phyloP scores from a whole-genome alignment of 2,329 filamentous ascomycete species.

The Cladobotryum protrusum region DNA sequence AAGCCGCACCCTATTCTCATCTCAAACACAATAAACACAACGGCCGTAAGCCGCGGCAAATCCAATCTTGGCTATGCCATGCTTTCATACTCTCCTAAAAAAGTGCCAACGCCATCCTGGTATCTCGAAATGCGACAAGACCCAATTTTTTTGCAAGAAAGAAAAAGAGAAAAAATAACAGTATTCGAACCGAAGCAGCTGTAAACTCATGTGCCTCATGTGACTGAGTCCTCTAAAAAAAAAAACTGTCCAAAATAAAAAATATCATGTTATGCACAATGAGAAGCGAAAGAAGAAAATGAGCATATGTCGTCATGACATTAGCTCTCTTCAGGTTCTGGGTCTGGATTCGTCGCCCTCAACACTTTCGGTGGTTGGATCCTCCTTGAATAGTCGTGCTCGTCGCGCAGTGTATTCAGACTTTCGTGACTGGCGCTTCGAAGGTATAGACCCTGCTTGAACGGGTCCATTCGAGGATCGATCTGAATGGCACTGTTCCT shows the following conservation, averaged over 20 bases:
- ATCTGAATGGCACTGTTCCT: conserved; percentile 50
- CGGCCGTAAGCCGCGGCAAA: neutral
- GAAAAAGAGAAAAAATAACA: neutral
- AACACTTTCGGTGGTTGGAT: conserved; percentile 52
- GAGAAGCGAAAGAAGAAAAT: neutral
- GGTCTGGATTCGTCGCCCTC: conserved; percentile 58
- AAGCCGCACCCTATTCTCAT: neutral
- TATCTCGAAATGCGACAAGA: conserved; percentile 33
- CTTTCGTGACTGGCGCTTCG: conserved; percentile 57
- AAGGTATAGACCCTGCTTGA: conserved; percentile 49
- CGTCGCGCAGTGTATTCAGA: conserved; percentile 56
- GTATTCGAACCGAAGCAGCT: conserved; percentile 17
- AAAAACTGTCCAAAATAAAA: conserved; percentile 17
- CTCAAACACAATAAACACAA: neutral
- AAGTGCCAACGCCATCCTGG: conserved; percentile 32
- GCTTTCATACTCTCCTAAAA: conserved; percentile 18
- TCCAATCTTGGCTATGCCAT: neutral
- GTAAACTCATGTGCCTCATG: conserved; percentile 29
- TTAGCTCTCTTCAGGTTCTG: conserved; percentile 30
- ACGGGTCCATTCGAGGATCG: conserved; percentile 59
- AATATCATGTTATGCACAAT: conserved; percentile 3
- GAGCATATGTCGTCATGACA: neutral
- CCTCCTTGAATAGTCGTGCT: conserved; percentile 58
- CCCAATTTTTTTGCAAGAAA: conserved; percentile 12
- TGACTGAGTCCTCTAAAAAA: conserved; percentile 18